Conservation (phyloP, 2,329 filamentous ascomycete species). For the Aspergillus ibericus region DNA sequence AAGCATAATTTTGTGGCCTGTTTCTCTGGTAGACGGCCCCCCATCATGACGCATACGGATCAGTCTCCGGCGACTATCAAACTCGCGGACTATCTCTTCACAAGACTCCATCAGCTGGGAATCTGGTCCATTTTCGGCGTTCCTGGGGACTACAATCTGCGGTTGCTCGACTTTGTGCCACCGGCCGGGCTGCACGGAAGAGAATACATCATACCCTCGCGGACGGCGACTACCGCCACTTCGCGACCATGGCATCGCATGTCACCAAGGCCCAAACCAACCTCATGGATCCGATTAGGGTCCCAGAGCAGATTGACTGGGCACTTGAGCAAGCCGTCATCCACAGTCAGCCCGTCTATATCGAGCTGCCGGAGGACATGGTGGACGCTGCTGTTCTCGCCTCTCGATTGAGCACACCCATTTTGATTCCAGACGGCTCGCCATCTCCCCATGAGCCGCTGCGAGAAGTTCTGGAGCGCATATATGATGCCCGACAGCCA, state of each 20-base stretch:
- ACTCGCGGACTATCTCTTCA: conserved; percentile 60
- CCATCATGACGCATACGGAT: no score
- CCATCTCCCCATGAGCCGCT: conserved; percentile 25
- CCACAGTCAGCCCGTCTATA: conserved; percentile 56
- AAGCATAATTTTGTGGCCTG: no score
- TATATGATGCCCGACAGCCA: conserved; percentile 50
- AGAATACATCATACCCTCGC: conserved; percentile 65
- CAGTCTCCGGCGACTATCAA: conserved; percentile 13
- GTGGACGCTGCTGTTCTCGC: conserved; percentile 35
- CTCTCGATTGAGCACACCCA: conserved; percentile 19
- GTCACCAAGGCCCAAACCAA: conserved; percentile 14
- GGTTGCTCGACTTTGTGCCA: conserved; percentile 65
- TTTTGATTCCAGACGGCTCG: conserved; percentile 6
- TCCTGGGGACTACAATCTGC: conserved; percentile 69
- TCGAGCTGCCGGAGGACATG: conserved; percentile 57
- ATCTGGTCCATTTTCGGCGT: conserved; percentile 66
- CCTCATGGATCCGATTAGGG: conserved; percentile 50
- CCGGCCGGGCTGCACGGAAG: conserved; percentile 53
- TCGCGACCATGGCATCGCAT: conserved; percentile 16
- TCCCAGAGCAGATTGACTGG: conserved; percentile 54
- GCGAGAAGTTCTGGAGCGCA: conserved; percentile 39
- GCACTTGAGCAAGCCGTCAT: conserved; percentile 53
- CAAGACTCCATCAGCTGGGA: conserved; percentile 62
- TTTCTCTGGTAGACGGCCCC: no score
- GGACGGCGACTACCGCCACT: conserved; percentile 18